Percentiles rank a stretch among this genome's conserved stretches.
phyloP scores from a whole-genome alignment of 257 asterid species.

The Capsicum baccatum region DNA sequence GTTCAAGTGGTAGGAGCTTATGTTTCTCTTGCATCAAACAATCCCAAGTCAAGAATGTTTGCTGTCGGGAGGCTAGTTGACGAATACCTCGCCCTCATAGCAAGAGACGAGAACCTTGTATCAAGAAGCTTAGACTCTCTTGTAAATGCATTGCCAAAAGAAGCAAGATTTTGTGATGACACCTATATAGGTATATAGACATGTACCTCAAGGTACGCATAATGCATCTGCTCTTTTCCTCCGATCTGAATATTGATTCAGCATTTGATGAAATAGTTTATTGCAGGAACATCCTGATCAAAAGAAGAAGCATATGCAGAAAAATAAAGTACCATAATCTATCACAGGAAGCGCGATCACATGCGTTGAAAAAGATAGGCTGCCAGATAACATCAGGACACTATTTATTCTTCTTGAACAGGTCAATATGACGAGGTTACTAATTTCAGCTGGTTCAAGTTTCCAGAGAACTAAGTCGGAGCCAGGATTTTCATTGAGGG shows the following conservation, averaged over 20 bases:
- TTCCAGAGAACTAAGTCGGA: constrained; percentile 34
- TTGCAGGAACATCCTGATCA: constrained; percentile 44
- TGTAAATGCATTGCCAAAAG: constrained; percentile 36
- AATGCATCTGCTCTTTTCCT: not conserved
- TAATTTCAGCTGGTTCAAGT: constrained; percentile 35
- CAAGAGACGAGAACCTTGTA: constrained; percentile 32
- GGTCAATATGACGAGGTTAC: constrained; percentile 35
- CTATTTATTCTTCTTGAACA: constrained; percentile 42
- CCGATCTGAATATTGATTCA: not conserved
- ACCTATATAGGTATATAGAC: constrained; percentile 44
- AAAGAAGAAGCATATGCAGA: constrained; percentile 37
- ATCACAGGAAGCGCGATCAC: constrained; percentile 41
- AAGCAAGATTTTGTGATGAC: constrained; percentile 38
- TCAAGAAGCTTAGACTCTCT: constrained; percentile 39
- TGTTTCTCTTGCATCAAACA: constrained; percentile 26
- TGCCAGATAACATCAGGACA: constrained; percentile 36
- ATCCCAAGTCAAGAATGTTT: constrained; percentile 26
- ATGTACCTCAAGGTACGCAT: constrained; percentile 41
- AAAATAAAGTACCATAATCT: constrained; percentile 38
- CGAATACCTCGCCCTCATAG: constrained; percentile 38
- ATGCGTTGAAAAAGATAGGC: constrained; percentile 38
- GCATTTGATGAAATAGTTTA: not conserved
- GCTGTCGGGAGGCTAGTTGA: constrained; percentile 41
- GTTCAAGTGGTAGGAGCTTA: constrained; percentile 39
- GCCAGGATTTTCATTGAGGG: not conserved